Evolutionary conservation across 441 rosid genomes (phyloP).

Genomic region (Biscutella laevigata): DNA sequence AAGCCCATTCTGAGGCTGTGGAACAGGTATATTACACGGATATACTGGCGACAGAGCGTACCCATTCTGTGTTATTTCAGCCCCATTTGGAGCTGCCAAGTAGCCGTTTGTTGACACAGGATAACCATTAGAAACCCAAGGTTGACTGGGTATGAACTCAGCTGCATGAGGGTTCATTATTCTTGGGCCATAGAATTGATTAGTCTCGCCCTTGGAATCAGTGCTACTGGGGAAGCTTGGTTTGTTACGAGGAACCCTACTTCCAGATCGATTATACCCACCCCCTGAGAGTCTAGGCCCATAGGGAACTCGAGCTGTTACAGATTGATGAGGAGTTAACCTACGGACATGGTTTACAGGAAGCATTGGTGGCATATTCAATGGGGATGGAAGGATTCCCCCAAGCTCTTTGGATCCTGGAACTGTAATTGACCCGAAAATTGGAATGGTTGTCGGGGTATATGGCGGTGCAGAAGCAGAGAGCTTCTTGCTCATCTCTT

Average conservation of each 20-base stretch:
- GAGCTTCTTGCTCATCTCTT: slow-evolving; percentile 60
- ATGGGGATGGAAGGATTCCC: slow-evolving; percentile 68
- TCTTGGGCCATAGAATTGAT: slow-evolving; percentile 45
- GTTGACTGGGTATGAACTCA: slow-evolving; percentile 69
- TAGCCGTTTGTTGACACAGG: slow-evolving; percentile 59
- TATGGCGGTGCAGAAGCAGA: slow-evolving; percentile 78
- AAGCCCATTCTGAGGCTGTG: slow-evolving; percentile 43
- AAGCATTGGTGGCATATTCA: slow-evolving; percentile 64
- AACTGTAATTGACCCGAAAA: slow-evolving; percentile 51
- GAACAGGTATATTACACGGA: slow-evolving; percentile 29
- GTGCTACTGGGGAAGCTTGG: slow-evolving; percentile 34
- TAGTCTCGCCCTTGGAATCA: slow-evolving; percentile 45
- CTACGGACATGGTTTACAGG: slow-evolving; percentile 61
- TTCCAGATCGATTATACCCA: slow-evolving; percentile 62
- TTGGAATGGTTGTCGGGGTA: slow-evolving; percentile 59
- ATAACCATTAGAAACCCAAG: slow-evolving; percentile 80
- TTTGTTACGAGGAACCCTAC: slow-evolving; percentile 48
- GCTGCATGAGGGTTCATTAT: slow-evolving; percentile 82
- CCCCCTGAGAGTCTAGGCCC: slow-evolving; percentile 89
- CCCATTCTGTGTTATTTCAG: slow-evolving; percentile 39
- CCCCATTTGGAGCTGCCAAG: slow-evolving; percentile 44
- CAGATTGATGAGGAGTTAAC: slow-evolving; percentile 67
- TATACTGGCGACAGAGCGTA: slow-evolving; percentile 43
- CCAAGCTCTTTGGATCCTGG: slow-evolving; percentile 60
- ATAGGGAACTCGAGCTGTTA: slow-evolving; percentile 72